Evolutionary conservation across 257 asterid genomes (phyloP).

Genomic region (Asclepias syriaca): DNA sequence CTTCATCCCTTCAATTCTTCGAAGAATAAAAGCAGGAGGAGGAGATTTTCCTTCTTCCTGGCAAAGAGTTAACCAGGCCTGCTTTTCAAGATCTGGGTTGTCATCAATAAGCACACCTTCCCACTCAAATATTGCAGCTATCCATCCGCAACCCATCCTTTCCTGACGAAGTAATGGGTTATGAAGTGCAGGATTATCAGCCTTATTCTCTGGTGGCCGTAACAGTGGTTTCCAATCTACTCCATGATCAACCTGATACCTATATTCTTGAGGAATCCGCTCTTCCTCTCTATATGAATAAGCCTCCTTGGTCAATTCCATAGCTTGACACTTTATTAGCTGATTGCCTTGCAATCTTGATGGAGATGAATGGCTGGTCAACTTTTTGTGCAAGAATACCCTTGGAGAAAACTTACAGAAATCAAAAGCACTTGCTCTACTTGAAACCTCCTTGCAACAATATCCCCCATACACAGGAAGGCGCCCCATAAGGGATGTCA

Average conservation of each 20-base stretch:
- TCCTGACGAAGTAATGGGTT: conserved; percentile 91
- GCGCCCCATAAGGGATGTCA: conserved; percentile 59
- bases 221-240: conserved; percentile 49
- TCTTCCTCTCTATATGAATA: conserved; percentile 51
- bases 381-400: conserved; percentile 26
- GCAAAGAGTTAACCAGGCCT: conserved; percentile 81
- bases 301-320: conserved; percentile 63
- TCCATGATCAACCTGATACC: conserved; percentile 41
- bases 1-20: conserved; percentile 89
- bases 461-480: conserved; percentile 44
- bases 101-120: conserved; percentile 88
- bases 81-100: conserved; percentile 79
- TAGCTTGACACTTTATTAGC: conserved; percentile 58
- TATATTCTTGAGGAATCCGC: conserved; percentile 42
- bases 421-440: conserved; percentile 31
- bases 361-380: conserved; percentile 20
- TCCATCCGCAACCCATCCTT: conserved; percentile 96
- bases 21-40: conserved; percentile 70
- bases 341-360: conserved; percentile 19
- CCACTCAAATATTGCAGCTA: conserved; percentile 93
- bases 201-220: conserved; percentile 89
- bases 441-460: conserved; percentile 30
- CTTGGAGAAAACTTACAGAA: conserved; percentile 30
- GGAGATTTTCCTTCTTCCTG: conserved; percentile 80
- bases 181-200: conserved; percentile 69